Percentiles rank a stretch among this genome's conserved stretches.
phyloP scores from a whole-genome alignment of 2,329 filamentous ascomycete genomes.

The Fusarium sp. region DNA sequence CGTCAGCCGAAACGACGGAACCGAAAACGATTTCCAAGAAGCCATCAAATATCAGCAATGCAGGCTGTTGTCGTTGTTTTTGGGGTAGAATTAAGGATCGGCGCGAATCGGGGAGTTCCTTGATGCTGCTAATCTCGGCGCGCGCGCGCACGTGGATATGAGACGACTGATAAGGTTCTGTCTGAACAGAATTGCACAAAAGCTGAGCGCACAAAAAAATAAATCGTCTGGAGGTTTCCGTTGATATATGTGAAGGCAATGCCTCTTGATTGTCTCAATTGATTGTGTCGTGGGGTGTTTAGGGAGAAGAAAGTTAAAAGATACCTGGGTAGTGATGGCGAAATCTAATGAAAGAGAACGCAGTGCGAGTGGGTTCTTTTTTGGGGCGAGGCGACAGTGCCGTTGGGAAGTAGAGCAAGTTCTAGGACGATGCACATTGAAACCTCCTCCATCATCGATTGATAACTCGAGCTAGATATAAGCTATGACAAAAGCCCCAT shows the following conservation, averaged over 20 bases:
- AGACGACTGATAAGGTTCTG: constrained; percentile 19
- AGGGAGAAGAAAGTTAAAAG: constrained; percentile 8
- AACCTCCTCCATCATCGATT: constrained; percentile 28
- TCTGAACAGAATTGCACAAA: background rate
- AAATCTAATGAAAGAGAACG: constrained; percentile 28
- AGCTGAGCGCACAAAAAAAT: background rate
- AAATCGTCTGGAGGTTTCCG: background rate
- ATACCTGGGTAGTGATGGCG: constrained; percentile 6
- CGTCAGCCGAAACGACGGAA: constrained; percentile 60
- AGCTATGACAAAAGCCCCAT: constrained; percentile 29
- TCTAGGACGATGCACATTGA: constrained; percentile 24
- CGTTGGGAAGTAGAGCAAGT: constrained; percentile 21
- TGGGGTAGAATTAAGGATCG: constrained; percentile 7
- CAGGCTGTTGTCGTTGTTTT: constrained; percentile 12
- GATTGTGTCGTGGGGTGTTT: background rate
- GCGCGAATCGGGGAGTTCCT: constrained; percentile 24
- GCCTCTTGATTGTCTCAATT: constrained; percentile 16
- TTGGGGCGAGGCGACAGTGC: constrained; percentile 36
- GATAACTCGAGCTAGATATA: constrained; percentile 35
- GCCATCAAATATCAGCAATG: constrained; percentile 48
- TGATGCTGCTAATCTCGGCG: constrained; percentile 23
- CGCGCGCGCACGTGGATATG: constrained; percentile 10
- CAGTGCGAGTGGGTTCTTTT: constrained; percentile 32
- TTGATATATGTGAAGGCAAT: constrained; percentile 3
- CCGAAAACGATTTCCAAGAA: constrained; percentile 53